Conservation (phyloP, 257 asterid species). For the Mitragyna speciosa region DNA sequence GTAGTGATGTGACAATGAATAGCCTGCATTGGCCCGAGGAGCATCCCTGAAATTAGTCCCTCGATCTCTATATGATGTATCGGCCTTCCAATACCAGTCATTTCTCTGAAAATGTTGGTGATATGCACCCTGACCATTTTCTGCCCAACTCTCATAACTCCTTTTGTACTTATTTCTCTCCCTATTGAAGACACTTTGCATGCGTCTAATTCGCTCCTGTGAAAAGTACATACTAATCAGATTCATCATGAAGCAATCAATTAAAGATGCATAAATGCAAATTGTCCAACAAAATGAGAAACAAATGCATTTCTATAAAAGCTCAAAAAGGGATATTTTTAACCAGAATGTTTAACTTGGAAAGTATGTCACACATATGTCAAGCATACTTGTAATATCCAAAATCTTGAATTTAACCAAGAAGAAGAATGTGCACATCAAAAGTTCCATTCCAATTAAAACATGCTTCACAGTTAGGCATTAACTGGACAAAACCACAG, state of each 20-base stretch:
- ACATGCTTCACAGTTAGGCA: not conserved
- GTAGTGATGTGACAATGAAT: constrained; percentile 75
- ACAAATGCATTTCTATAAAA: constrained; percentile 1
- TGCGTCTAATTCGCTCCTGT: constrained; percentile 88
- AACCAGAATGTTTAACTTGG: not conserved
- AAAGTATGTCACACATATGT: not conserved
- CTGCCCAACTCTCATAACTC: constrained; percentile 83
- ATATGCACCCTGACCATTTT: constrained; percentile 57
- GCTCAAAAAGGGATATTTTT: not conserved
- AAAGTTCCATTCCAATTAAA: not conserved
- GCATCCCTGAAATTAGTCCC: constrained; percentile 53
- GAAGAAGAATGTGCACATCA: not conserved
- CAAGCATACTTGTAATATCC: not conserved
- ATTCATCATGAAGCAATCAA: constrained; percentile 17
- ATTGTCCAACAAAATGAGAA: not conserved
- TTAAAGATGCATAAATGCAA: not conserved
- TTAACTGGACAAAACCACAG: not conserved
- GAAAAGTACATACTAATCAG: not conserved
- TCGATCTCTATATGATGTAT: constrained; percentile 55
- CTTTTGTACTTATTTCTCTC: constrained; percentile 73
- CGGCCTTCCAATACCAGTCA: constrained; percentile 94
- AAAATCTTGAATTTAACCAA: not conserved
- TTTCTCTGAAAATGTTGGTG: constrained; percentile 86
- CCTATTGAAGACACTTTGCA: constrained; percentile 90
- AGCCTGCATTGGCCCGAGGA: constrained; percentile 44